Evolutionary conservation across 2,329 filamentous ascomycete species (phyloP).

Genomic region (Esteya vermicola): DNA sequence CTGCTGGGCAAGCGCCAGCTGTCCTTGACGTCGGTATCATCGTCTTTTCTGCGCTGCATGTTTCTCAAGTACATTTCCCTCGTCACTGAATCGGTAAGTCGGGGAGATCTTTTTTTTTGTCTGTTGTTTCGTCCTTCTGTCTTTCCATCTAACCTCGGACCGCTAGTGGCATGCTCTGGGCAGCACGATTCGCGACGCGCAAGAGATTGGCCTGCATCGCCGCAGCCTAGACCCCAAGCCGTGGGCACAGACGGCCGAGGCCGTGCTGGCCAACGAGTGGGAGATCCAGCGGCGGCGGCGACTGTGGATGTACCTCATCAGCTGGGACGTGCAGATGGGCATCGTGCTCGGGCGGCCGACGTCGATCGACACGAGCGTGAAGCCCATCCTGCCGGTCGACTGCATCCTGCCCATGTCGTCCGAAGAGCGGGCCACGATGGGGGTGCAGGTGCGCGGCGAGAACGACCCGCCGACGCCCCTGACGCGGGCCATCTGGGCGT

Average conservation of each 20-base stretch:
- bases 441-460: slow-evolving; percentile 31
- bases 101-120: too few species aligned
- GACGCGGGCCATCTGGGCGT: slow-evolving; percentile 36
- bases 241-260: slow-evolving; percentile 28
- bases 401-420: slow-evolving; percentile 25
- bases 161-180: slow-evolving; percentile 40
- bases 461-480: slow-evolving; percentile 42
- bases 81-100: slow-evolving; percentile 41
- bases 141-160: background rate
- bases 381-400: slow-evolving; percentile 38
- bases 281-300: slow-evolving; percentile 38
- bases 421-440: slow-evolving; percentile 27
- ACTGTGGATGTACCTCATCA: slow-evolving; percentile 39
- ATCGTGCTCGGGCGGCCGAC: slow-evolving; percentile 41
- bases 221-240: slow-evolving; percentile 37
- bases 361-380: slow-evolving; percentile 33
- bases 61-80: slow-evolving; percentile 46
- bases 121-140: background rate
- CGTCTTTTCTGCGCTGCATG: slow-evolving; percentile 39
- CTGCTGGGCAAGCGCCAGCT: slow-evolving; percentile 43
- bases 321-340: slow-evolving; percentile 40
- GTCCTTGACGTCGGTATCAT: slow-evolving; percentile 40
- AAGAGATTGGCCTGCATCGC: slow-evolving; percentile 46
- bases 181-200: slow-evolving; percentile 43
- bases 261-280: slow-evolving; percentile 42